A percentile compares a stretch with the other conserved stretches of the same genome.
phyloP scores from a whole-genome alignment of 179 eudicot genomes.

The Beta macrorhiza region DNA sequence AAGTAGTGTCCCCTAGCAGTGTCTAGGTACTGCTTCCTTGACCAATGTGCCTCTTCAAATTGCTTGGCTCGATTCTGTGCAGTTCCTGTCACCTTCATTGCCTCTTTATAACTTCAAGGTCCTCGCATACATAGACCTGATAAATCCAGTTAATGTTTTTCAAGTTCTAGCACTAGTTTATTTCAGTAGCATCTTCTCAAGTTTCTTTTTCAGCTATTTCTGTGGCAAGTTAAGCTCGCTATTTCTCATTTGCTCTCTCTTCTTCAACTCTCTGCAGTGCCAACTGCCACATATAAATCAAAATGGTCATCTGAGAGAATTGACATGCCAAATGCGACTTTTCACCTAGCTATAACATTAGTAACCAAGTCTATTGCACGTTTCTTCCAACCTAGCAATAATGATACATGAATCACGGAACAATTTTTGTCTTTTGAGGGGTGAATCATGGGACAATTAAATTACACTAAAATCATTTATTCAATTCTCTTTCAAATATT shows the following conservation, averaged over 20 bases:
- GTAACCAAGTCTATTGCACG: not conserved
- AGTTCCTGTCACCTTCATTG: conserved; percentile 23
- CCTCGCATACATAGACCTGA: conserved; percentile 9
- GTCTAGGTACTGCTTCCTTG: conserved; percentile 31
- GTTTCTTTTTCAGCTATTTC: not conserved
- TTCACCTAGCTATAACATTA: not conserved
- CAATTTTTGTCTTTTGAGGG: too few species aligned
- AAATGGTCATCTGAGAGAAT: not conserved
- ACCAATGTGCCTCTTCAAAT: conserved; percentile 16
- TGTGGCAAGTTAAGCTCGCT: not conserved
- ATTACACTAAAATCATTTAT: not conserved
- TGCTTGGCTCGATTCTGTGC: conserved; percentile 17
- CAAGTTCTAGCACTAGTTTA: not conserved
- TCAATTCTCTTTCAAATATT: not conserved
- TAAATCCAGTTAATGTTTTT: not conserved
- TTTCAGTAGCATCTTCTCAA: conserved; percentile 11
- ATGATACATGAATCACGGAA: not conserved
- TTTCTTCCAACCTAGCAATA: not conserved
- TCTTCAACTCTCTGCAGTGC: not conserved
- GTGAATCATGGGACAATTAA: not conserved
- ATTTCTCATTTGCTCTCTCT: not conserved
- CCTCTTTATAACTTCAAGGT: conserved; percentile 9
- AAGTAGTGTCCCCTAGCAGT: conserved; percentile 34
- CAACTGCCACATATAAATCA: not conserved
- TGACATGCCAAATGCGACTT: not conserved